These are phyloP conservation scores for Truncatella angustata DNA, from an alignment of 2,329 filamentous ascomycete genomes.

Conservation along the genomic window DNA sequence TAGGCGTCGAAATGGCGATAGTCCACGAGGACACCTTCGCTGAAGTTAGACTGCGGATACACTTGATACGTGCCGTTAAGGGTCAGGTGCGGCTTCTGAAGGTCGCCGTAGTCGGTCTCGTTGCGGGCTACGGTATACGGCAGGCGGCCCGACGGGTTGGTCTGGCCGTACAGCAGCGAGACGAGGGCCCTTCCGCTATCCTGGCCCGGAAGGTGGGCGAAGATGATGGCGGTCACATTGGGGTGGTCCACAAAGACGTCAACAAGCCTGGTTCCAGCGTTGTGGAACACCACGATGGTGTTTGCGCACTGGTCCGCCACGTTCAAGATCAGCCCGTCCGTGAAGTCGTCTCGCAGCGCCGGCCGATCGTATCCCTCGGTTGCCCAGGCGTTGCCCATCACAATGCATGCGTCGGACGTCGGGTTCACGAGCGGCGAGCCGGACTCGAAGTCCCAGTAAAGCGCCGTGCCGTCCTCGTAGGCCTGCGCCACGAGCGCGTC, in stretches of 20 bases:
- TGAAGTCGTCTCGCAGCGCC: conserved; percentile 56
- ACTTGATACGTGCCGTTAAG: conserved; percentile 45
- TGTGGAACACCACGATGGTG: conserved; percentile 50
- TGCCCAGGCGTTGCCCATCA: conserved; percentile 54
- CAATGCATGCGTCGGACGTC: conserved; percentile 52
- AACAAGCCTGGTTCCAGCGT: conserved; percentile 46
- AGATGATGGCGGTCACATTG: conserved; percentile 49
- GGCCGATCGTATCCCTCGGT: conserved; percentile 60
- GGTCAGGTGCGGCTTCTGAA: conserved; percentile 28
- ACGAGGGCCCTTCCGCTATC: conserved; percentile 42
- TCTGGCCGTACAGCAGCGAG: conserved; percentile 39
- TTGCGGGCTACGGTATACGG: conserved; percentile 44
- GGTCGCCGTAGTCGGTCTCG: conserved; percentile 38
- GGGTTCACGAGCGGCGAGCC: conserved; percentile 33
- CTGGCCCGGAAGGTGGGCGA: conserved; percentile 49
- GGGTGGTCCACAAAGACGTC: conserved; percentile 47
- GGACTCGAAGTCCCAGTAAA: conserved; percentile 43
- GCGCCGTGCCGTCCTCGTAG: conserved; percentile 39
- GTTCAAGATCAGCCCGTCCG: conserved; percentile 42
- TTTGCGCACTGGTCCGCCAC: conserved; percentile 45
- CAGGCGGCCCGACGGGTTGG: conserved; percentile 39
- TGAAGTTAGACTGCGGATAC: conserved; percentile 24
- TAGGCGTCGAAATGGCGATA: conserved; percentile 32
- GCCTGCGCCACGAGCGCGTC: conserved; percentile 36
- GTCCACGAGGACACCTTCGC: conserved; percentile 31